Conservation (phyloP, 345 rosid genomes). For the Salix arbutifolia region DNA sequence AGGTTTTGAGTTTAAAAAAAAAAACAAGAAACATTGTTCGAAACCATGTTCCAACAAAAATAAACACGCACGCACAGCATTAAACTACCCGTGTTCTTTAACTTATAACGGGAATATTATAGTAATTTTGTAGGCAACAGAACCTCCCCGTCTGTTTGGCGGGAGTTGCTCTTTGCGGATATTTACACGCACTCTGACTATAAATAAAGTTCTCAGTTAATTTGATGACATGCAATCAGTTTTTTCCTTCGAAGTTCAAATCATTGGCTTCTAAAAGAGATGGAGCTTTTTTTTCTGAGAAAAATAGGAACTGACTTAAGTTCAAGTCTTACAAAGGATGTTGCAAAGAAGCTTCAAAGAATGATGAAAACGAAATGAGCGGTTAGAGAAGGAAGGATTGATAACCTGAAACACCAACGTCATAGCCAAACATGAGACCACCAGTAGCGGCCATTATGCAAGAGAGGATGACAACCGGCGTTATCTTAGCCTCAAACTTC, state of each 20-base stretch:
- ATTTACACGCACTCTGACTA: neutral
- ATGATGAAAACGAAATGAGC: neutral
- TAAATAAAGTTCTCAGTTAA: neutral
- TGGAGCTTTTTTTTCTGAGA: neutral
- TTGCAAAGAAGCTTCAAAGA: neutral
- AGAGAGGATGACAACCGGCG: slow-evolving; percentile 77
- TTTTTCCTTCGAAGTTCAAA: neutral
- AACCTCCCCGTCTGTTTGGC: slow-evolving; percentile 6
- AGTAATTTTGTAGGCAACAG: neutral
- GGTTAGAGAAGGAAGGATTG: neutral
- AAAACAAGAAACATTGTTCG: too few relatives aligned
- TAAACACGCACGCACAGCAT: too few relatives aligned
- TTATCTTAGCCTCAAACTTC: slow-evolving; percentile 90
- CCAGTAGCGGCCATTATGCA: slow-evolving; percentile 98
- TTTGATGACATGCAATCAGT: neutral
- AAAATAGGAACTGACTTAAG: too few relatives aligned
- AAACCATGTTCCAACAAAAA: too few relatives aligned
- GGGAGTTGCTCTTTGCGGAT: slow-evolving; percentile 11
- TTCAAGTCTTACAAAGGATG: neutral
- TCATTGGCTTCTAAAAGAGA: neutral
- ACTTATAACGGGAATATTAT: neutral
- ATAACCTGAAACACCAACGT: slow-evolving; percentile 82
- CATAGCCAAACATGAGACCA: slow-evolving; percentile 97
- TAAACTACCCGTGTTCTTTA: neutral
- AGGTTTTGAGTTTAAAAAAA: too few relatives aligned